These are phyloP conservation scores for Aphanomyces astaci DNA, from an alignment of 352 stramenopile genomes.

Conservation along the genomic window DNA sequence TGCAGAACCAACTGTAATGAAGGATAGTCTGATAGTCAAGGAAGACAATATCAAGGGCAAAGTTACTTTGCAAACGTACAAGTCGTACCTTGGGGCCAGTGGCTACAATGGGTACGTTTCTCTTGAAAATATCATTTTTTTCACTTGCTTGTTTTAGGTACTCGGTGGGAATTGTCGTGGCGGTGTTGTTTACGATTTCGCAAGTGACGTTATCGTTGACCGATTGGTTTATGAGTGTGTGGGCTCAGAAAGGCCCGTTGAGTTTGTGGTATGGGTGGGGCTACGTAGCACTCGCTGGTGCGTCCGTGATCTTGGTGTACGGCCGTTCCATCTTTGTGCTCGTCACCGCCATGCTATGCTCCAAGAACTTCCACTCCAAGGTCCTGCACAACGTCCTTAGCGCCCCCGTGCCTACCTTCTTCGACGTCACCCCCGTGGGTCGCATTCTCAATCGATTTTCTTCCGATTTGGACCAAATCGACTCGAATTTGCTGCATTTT, in stretches of 20 bases:
- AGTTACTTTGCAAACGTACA: conserved; percentile 30
- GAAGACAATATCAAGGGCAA: conserved; percentile 32
- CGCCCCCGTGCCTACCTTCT: conserved; percentile 29
- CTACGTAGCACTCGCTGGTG: neutral
- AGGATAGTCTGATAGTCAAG: conserved; percentile 22
- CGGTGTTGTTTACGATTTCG: neutral
- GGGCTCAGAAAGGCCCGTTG: neutral
- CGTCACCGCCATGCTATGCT: neutral
- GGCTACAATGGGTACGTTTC: conserved; percentile 26
- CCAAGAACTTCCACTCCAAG: conserved; percentile 4
- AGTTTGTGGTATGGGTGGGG: neutral
- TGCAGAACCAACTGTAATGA: neutral
- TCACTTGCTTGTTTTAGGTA: no score
- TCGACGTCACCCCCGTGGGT: no score
- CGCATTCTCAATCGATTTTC: no score
- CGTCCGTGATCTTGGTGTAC: neutral
- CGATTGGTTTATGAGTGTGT: conserved; percentile 18
- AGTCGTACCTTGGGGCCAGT: conserved; percentile 31
- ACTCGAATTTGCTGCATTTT: conserved; percentile 51
- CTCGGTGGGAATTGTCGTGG: neutral
- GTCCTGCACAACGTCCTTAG: neutral
- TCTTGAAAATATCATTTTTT: no score
- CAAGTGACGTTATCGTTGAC: conserved; percentile 5
- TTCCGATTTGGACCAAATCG: conserved; percentile 59
- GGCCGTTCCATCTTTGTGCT: neutral